Evolutionary conservation across 176 grass and related monocot species (phyloP), one percentile per base, ranked within the genome.

Genomic region (Cymbopogon citratus): DNA sequence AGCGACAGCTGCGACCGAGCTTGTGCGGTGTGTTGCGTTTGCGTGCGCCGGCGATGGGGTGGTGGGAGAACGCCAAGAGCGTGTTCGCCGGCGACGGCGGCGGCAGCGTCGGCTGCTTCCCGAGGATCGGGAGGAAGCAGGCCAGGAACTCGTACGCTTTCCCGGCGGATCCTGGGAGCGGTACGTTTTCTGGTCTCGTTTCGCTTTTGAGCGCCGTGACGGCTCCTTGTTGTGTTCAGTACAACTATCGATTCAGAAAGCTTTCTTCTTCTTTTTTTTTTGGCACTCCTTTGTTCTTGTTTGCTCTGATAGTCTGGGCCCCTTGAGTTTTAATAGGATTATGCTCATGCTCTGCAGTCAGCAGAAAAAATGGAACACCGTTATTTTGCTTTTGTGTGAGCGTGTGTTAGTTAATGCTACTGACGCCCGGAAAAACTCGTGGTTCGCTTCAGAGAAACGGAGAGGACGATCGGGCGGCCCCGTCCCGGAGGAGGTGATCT

Each of bases 91-190:
- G 59, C 25, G 80, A 71, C 1, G 87, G 31, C 24, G 71, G 69
- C 69, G 69, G 87, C 28, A 44, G 5, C 21, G 43, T 78, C 67
- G 82, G 83, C 19, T 89, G 87, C 83, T 64, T 85, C 14, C 73
- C 78, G 5, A 31, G 83, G 56, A 26, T 85, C 6, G 44, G 78
- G 43, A 81, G 67, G 75, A 88, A 69, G 52, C 38, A 15, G 3
- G n/a, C 52, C 43, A 61, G 40, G 33, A 74, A 81, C 25, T 26
- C 60, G 13, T 23, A 77, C 82, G 59, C 77, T 40, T 54, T 76
- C 82, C 25, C 87, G 4, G 4, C 18, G 64, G 64, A 85, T 5
- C 64, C 65, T 45, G 81, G 80, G 71, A 64, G 5, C 34, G 26
- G 60, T 63, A 5, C 60, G 60, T 28, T 28, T 62, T n/a, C 14